Evolutionary conservation across 805 yeast species (phyloP).

Genomic region (Kazachstania martiniae): DNA sequence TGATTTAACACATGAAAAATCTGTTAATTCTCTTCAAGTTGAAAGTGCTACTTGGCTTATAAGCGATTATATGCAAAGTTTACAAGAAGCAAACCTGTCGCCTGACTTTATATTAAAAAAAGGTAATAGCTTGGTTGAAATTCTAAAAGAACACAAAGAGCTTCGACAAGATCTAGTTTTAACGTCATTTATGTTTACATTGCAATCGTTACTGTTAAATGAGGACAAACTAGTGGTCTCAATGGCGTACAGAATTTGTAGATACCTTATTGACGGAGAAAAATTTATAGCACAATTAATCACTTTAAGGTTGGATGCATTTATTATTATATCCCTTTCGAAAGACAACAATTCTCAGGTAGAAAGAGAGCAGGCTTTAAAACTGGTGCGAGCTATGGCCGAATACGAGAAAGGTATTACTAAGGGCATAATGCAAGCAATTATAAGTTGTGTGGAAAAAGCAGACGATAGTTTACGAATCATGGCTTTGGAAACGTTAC

Average conservation of each 20-base stretch:
- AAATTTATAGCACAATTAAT: constrained; percentile 46
- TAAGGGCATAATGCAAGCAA: constrained; percentile 54
- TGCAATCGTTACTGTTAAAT: constrained; percentile 52
- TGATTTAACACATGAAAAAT: neutral
- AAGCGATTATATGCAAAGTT: constrained; percentile 26
- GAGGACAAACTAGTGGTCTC: constrained; percentile 53
- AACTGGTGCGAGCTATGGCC: constrained; percentile 52
- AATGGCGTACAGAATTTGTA: constrained; percentile 63
- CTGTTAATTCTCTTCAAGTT: constrained; percentile 6
- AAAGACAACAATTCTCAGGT: constrained; percentile 42
- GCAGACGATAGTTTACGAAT: constrained; percentile 39
- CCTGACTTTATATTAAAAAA: constrained; percentile 32
- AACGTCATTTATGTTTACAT: constrained; percentile 42
- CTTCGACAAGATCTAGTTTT: constrained; percentile 55
- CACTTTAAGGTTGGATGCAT: constrained; percentile 46
- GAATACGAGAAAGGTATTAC: constrained; percentile 49
- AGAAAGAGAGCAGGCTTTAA: constrained; percentile 72
- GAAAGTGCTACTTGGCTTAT: constrained; percentile 29
- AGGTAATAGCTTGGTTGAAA: constrained; percentile 53
- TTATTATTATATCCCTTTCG: constrained; percentile 53
- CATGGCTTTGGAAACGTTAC: constrained; percentile 44
- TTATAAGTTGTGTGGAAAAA: constrained; percentile 54
- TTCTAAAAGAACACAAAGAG: constrained; percentile 47
- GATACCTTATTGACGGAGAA: constrained; percentile 48
- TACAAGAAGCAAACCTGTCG: constrained; percentile 20